Conservation (phyloP, 2,329 filamentous ascomycete species). For the Sarocladiaceae sp. region DNA sequence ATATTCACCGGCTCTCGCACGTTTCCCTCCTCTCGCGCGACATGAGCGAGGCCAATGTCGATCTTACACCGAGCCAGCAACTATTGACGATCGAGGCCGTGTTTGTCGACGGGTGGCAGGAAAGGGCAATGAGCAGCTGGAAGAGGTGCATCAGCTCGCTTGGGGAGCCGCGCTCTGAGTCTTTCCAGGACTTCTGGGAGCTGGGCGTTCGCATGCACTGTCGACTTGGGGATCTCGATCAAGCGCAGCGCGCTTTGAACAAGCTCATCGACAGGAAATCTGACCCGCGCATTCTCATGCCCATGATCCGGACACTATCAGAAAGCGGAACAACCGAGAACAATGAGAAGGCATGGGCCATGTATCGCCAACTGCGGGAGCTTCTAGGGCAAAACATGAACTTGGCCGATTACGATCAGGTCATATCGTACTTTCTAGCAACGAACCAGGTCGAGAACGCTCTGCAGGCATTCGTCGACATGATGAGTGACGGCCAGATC, state of each 20-base stretch:
- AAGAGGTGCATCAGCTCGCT: conserved; percentile 51
- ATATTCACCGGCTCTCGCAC: conserved; percentile 55
- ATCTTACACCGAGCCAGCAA: conserved; percentile 53
- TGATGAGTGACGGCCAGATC: conserved; percentile 67
- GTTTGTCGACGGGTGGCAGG: conserved; percentile 57
- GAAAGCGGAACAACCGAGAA: conserved; percentile 41
- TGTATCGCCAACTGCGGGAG: conserved; percentile 61
- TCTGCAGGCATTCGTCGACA: conserved; percentile 77
- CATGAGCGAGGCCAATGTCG: conserved; percentile 54
- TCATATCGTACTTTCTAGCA: conserved; percentile 67
- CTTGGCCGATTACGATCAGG: conserved; percentile 71
- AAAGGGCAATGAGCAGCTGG: conserved; percentile 61
- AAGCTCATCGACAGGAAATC: conserved; percentile 45
- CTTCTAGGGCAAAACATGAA: conserved; percentile 57
- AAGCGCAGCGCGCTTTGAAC: conserved; percentile 53
- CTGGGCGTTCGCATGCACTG: conserved; percentile 64
- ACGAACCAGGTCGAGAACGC: conserved; percentile 62
- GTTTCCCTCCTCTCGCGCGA: conserved; percentile 61
- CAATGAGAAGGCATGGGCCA: conserved; percentile 58
- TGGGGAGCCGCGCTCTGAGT: conserved; percentile 38
- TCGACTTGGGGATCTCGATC: conserved; percentile 50
- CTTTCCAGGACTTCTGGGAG: conserved; percentile 55
- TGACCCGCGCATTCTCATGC: conserved; percentile 56
- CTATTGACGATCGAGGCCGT: conserved; percentile 66
- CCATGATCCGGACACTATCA: conserved; percentile 66